phyloP scores from a whole-genome alignment of 257 asterid genomes.

The Paulownia fortunei region DNA sequence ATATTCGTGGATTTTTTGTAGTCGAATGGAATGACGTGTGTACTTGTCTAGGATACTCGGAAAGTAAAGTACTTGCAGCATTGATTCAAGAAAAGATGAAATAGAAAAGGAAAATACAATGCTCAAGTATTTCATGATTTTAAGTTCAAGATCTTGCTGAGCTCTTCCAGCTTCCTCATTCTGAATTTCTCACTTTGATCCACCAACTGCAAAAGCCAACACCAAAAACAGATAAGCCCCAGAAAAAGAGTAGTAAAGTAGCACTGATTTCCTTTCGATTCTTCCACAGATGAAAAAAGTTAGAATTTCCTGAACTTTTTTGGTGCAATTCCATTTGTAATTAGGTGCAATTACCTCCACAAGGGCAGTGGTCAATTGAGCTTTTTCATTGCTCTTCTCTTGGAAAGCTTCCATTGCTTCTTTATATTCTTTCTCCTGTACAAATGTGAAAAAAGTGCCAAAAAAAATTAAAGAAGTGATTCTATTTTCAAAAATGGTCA shows the following conservation, averaged over 20 bases:
- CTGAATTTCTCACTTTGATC: conserved; percentile 78
- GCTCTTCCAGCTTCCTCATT: conserved; percentile 84
- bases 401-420: conserved; percentile 77
- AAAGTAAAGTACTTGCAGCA: conserved; percentile 21
- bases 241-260: background rate
- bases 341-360: conserved; percentile 87
- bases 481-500: conserved; percentile 24
- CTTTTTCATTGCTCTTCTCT: conserved; percentile 80
- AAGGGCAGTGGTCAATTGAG: conserved; percentile 70
- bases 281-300: background rate
- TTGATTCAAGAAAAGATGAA: conserved; percentile 1
- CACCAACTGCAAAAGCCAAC: conserved; percentile 59
- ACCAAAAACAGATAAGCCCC: background rate
- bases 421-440: conserved; percentile 84
- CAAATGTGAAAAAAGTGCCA: background rate
- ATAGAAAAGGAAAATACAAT: background rate
- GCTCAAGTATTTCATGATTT: conserved; percentile 32
- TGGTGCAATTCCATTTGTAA: conserved; percentile 27
- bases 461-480: conserved; percentile 4
- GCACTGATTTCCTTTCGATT: conserved; percentile 3
- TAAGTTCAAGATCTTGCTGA: conserved; percentile 66
- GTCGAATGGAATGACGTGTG: background rate
- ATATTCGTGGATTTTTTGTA: background rate
- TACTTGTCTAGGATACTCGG: background rate
- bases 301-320: background rate